Percentiles rank a stretch among this genome's conserved stretches.
These are phyloP conservation scores for Lupinus albus DNA, from an alignment of 306 rosid genomes.

Conservation along the genomic window DNA sequence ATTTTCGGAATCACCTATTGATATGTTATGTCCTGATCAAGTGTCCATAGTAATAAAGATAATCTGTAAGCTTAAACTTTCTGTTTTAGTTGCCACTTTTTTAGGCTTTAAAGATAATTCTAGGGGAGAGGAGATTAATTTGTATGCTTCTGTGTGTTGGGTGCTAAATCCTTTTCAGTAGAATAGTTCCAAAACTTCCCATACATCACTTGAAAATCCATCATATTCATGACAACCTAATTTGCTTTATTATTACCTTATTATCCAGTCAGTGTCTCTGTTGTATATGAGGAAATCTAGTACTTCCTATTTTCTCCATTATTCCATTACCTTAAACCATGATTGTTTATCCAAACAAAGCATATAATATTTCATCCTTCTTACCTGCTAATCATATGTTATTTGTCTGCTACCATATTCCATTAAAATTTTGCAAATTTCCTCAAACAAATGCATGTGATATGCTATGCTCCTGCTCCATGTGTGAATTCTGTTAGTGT, in stretches of 20 bases:
- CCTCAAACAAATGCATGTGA: constrained; percentile 12
- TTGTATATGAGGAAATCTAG: background rate
- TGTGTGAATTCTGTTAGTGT: constrained; percentile 5
- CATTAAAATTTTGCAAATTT: constrained; percentile 18
- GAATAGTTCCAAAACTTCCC: too few species aligned
- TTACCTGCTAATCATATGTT: background rate
- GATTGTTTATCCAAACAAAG: constrained; percentile 29
- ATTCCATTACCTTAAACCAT: constrained; percentile 3
- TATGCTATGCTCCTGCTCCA: too few species aligned
- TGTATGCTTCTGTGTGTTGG: too few species aligned
- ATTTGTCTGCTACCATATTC: background rate
- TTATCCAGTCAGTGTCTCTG: background rate
- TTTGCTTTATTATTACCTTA: background rate
- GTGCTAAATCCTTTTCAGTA: too few species aligned
- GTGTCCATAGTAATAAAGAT: background rate
- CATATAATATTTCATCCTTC: constrained; percentile 17
- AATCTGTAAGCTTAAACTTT: background rate
- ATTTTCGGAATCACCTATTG: constrained; percentile 4
- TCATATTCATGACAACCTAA: constrained; percentile 10
- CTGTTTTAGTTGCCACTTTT: background rate
- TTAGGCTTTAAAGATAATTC: too few species aligned
- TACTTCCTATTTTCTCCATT: background rate
- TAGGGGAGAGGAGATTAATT: too few species aligned
- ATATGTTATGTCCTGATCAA: background rate
- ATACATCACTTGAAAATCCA: constrained; percentile 3